Evolutionary conservation across 164 flowering plant species (phyloP).

Genomic region (Paratinospora sagittata): DNA sequence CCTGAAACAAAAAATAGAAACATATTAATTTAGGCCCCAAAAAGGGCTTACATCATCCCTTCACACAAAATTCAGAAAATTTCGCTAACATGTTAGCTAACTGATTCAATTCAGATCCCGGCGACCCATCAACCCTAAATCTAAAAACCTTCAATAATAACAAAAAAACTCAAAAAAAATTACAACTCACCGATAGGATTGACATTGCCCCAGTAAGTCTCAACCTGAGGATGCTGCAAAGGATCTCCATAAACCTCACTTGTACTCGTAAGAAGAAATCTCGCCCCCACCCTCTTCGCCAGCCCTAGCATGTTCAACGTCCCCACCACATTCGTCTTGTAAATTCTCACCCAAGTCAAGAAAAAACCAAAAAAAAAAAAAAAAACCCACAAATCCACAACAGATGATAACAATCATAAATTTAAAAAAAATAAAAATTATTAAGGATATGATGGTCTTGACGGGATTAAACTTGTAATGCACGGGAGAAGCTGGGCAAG

Average conservation of each 20-base stretch:
- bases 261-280: constrained; percentile 93
- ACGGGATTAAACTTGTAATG: constrained; percentile 96
- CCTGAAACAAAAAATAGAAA: no score
- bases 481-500: constrained; percentile 91
- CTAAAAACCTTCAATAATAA: no score
- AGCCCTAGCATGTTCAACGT: constrained; percentile 95
- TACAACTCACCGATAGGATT: constrained; percentile 81
- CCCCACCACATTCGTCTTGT: constrained; percentile 99
- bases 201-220: constrained; percentile 98
- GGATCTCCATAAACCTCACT: constrained; percentile 99
- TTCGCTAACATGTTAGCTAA: no score
- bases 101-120: not conserved
- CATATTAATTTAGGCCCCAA: not conserved
- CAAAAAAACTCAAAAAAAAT: not conserved
- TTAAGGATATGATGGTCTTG: constrained; percentile 88
- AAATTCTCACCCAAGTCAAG: constrained; percentile 24
- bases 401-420: not conserved
- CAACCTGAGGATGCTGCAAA: constrained; percentile 87
- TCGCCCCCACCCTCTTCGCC: constrained; percentile 92
- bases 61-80: no score
- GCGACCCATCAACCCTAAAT: not conserved
- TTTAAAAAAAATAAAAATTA: not conserved
- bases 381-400: constrained; percentile 2
- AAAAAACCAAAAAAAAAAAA: constrained; percentile 15
- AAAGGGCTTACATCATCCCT: not conserved